Conservation (phyloP, 2,329 filamentous ascomycete species). For the Colletotrichum acutatum region DNA sequence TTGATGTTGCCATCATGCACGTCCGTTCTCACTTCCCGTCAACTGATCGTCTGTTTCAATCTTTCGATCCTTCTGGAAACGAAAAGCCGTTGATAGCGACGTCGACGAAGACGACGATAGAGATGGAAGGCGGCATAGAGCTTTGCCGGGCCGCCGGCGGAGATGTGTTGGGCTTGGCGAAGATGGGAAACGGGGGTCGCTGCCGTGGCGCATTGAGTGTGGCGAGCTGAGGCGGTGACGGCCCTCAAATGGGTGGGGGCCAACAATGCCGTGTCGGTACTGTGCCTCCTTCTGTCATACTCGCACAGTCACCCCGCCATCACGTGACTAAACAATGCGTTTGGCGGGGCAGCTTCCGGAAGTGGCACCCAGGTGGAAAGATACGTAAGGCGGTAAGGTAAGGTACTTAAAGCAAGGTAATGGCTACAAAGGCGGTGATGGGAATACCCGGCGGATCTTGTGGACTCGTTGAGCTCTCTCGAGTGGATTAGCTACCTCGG, state of each 20-base stretch:
- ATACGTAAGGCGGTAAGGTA: background rate
- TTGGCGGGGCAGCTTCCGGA: conserved; percentile 29
- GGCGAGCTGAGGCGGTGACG: background rate
- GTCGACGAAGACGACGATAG: background rate
- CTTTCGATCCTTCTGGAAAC: background rate
- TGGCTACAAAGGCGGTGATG: conserved; percentile 33
- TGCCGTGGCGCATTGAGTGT: background rate
- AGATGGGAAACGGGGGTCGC: background rate
- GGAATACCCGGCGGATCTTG: conserved; percentile 29
- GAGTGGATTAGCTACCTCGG: conserved; percentile 1
- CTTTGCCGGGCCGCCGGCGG: background rate
- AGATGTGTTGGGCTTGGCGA: background rate
- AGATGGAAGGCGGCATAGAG: background rate
- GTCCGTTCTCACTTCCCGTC: background rate
- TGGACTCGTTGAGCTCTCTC: conserved; percentile 3
- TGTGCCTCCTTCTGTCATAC: background rate
- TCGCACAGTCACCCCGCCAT: conserved; percentile 33
- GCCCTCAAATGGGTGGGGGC: background rate
- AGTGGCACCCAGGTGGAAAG: background rate
- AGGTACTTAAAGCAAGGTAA: conserved; percentile 6
- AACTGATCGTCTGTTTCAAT: background rate
- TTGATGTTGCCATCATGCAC: background rate
- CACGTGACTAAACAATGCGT: conserved; percentile 4
- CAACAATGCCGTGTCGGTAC: background rate
- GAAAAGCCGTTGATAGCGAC: background rate